Conservation (phyloP, 1,284 basidiomycete genomes). For the Stereum hirsutum region DNA sequence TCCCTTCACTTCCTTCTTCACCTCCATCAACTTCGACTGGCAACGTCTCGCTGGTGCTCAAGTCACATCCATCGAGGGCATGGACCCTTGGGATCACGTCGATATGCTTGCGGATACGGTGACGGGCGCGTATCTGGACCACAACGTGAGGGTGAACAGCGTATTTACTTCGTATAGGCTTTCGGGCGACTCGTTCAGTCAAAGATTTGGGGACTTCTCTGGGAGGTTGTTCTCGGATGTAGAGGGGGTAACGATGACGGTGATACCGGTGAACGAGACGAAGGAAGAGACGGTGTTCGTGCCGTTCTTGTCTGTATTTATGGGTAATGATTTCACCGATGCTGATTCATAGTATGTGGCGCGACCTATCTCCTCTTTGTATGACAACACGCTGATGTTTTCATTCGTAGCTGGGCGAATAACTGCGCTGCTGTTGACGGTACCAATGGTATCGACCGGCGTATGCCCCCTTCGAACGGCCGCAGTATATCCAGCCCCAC, state of each 20-base stretch:
- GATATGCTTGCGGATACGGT: constrained; percentile 46
- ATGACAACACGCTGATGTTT: not conserved
- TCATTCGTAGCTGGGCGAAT: constrained; percentile 37
- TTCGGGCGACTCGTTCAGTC: constrained; percentile 13
- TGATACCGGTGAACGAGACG: constrained; percentile 38
- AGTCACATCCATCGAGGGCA: constrained; percentile 44
- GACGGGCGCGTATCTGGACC: constrained; percentile 54
- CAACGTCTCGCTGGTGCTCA: constrained; percentile 49
- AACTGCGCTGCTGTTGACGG: constrained; percentile 46
- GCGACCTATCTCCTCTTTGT: constrained; percentile 3
- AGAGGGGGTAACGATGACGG: constrained; percentile 32
- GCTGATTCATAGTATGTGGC: constrained; percentile 38
- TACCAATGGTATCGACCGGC: constrained; percentile 46
- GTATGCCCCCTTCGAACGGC: not conserved
- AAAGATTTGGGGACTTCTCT: constrained; percentile 41
- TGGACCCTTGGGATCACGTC: constrained; percentile 45
- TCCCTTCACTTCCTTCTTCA: constrained; percentile 39
- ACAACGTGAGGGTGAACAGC: constrained; percentile 54
- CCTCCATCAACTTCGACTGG: constrained; percentile 48
- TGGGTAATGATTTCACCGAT: constrained; percentile 42
- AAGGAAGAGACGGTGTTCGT: constrained; percentile 39
- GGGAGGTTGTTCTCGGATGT: constrained; percentile 37
- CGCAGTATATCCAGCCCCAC: too few species aligned
- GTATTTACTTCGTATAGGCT: constrained; percentile 54
- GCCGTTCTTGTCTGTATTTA: constrained; percentile 41